These are phyloP conservation scores for Litsea cubeba DNA, from an alignment of 164 flowering plant genomes.

Conservation along the genomic window DNA sequence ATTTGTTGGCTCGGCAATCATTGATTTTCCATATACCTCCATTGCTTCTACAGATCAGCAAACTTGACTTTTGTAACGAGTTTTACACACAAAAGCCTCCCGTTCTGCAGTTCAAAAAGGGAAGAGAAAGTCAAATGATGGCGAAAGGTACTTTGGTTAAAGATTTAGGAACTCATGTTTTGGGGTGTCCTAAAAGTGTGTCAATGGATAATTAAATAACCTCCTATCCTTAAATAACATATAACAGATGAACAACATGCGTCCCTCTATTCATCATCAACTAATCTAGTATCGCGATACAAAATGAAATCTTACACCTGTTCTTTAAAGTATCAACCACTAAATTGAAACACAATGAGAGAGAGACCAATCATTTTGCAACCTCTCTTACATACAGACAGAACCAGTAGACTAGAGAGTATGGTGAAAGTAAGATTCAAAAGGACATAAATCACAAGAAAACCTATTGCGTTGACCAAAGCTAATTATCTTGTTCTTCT, in stretches of 20 bases:
- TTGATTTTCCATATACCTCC: slow-evolving; percentile 78
- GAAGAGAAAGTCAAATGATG: slow-evolving; percentile 16
- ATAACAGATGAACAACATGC: not conserved
- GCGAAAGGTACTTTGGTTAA: not conserved
- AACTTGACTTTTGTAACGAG: slow-evolving; percentile 10
- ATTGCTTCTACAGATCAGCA: slow-evolving; percentile 27
- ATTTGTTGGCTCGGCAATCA: slow-evolving; percentile 60
- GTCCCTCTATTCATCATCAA: not conserved
- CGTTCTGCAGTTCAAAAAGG: slow-evolving; percentile 48
- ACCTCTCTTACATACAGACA: no score
- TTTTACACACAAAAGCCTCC: slow-evolving; percentile 14
- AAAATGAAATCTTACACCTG: not conserved
- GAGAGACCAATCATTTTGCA: not conserved
- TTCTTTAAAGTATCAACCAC: not conserved
- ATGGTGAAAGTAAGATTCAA: no score
- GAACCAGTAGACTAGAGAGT: no score
- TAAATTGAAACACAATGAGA: not conserved
- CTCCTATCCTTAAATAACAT: not conserved
- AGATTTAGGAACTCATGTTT: not conserved
- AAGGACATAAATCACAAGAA: no score
- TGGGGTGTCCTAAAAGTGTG: not conserved
- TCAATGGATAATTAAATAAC: not conserved
- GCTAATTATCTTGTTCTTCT: no score
- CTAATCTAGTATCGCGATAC: not conserved
- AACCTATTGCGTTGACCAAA: no score